Percentiles rank a stretch among this genome's conserved stretches.
These are phyloP conservation scores for Symbiotaphrina buchneri DNA, from an alignment of 495 filamentous ascomycete species.

Conservation along the genomic window DNA sequence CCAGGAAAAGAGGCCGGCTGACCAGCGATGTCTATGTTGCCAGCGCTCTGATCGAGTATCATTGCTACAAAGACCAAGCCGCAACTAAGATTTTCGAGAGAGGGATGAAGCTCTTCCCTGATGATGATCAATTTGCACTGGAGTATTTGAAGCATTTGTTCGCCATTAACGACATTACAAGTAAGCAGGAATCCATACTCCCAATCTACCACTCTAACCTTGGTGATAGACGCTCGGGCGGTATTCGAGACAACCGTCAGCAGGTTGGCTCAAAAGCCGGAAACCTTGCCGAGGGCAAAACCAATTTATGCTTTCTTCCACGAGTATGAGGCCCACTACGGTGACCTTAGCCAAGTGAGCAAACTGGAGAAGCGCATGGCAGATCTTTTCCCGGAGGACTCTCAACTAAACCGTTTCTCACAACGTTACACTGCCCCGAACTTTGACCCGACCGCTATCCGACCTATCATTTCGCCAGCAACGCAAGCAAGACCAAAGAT, in stretches of 20 bases:
- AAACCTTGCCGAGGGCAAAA: constrained; percentile 51
- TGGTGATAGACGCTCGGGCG: constrained; percentile 57
- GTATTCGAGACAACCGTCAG: constrained; percentile 85
- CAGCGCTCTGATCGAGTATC: constrained; percentile 76
- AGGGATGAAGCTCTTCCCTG: constrained; percentile 75
- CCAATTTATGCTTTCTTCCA: constrained; percentile 77
- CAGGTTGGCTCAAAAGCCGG: constrained; percentile 47
- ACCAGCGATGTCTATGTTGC: constrained; percentile 89
- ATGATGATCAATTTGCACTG: constrained; percentile 75
- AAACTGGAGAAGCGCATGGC: constrained; percentile 84
- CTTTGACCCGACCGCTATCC: constrained; percentile 58
- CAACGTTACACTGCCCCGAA: constrained; percentile 42
- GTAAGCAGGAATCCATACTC: constrained; percentile 28
- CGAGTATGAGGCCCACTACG: constrained; percentile 82
- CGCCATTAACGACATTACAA: constrained; percentile 74
- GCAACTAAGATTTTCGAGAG: constrained; percentile 90
- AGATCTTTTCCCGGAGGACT: constrained; percentile 76
- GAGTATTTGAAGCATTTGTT: constrained; percentile 91
- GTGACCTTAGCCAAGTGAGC: constrained; percentile 68
- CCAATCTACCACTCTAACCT: constrained; percentile 3
- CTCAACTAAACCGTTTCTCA: constrained; percentile 48
- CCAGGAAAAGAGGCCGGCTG: constrained; percentile 61
- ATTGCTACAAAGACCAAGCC: constrained; percentile 81
- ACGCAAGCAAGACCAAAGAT: constrained; percentile 48
- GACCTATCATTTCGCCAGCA: constrained; percentile 59